Evolutionary conservation across 371 early-diverging fungal genomes (phyloP).

Genomic region (Zancudomyces culisetae): DNA sequence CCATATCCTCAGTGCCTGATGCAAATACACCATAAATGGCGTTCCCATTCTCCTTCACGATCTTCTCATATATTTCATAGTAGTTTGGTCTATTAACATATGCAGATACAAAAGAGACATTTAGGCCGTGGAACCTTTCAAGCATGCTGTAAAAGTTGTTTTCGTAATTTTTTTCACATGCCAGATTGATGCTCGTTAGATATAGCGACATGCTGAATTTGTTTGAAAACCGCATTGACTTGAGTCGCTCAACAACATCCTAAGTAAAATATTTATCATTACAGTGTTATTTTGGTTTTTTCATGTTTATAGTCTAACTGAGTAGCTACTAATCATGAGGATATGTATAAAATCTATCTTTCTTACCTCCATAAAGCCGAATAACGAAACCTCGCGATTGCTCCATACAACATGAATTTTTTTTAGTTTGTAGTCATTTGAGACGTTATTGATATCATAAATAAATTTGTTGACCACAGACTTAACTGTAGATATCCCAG

Average conservation of each 20-base stretch:
- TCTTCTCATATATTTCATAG: neutral
- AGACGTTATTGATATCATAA: neutral
- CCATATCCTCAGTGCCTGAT: neutral
- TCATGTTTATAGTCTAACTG: no score
- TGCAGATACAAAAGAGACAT: neutral
- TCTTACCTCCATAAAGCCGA: neutral
- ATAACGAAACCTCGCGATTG: neutral
- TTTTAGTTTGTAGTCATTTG: neutral
- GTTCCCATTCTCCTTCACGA: neutral
- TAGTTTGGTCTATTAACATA: neutral
- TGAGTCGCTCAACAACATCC: neutral
- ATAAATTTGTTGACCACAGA: neutral
- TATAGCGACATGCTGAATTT: neutral
- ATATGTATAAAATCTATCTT: neutral
- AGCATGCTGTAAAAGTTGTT: neutral
- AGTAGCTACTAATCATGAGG: no score
- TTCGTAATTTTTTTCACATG: neutral
- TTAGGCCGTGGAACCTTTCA: neutral
- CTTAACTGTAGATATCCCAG: neutral
- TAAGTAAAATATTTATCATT: no score
- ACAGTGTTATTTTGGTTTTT: no score
- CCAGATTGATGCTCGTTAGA: neutral
- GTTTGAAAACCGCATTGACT: neutral
- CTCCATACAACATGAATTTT: conserved; percentile 2
- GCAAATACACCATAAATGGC: neutral